These are phyloP conservation scores for Nigrospora osmanthi DNA, from an alignment of 2,329 filamentous ascomycete species.

Conservation along the genomic window DNA sequence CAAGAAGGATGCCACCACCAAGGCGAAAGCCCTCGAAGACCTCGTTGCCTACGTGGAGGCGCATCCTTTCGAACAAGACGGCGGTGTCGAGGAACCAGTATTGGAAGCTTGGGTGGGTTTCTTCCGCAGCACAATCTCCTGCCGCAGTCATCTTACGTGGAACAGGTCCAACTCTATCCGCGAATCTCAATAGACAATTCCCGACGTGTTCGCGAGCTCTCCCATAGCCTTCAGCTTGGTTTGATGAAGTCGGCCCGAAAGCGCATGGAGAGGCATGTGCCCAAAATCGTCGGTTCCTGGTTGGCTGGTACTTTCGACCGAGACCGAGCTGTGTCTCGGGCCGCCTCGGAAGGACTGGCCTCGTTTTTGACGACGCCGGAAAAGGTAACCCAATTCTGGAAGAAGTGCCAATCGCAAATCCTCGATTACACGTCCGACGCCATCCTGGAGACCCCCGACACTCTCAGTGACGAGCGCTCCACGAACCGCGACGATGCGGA, in stretches of 20 bases:
- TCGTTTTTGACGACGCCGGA: conserved; percentile 72
- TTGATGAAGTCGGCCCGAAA: conserved; percentile 61
- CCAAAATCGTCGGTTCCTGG: conserved; percentile 80
- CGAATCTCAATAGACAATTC: conserved; percentile 85
- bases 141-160: conserved; percentile 7
- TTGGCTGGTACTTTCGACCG: conserved; percentile 81
- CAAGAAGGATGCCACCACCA: conserved; percentile 91
- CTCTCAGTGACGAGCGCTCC: conserved; percentile 81
- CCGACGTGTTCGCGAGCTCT: conserved; percentile 78
- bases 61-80: conserved; percentile 43
- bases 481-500: conserved; percentile 79
- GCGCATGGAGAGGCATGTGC: conserved; percentile 73
- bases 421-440: conserved; percentile 76
- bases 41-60: conserved; percentile 56
- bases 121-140: conserved; percentile 24
- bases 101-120: conserved; percentile 67
- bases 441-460: conserved; percentile 70
- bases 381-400: conserved; percentile 71
- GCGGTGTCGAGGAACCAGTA: conserved; percentile 70
- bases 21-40: conserved; percentile 84
- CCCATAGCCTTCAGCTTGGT: conserved; percentile 65
- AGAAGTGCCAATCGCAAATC: conserved; percentile 71
- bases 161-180: conserved; percentile 64
- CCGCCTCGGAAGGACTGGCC: conserved; percentile 70
- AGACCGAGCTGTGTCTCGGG: conserved; percentile 66